These are phyloP conservation scores for Dactylellina leptospora DNA, from an alignment of 2,329 filamentous ascomycete species.

Conservation along the genomic window DNA sequence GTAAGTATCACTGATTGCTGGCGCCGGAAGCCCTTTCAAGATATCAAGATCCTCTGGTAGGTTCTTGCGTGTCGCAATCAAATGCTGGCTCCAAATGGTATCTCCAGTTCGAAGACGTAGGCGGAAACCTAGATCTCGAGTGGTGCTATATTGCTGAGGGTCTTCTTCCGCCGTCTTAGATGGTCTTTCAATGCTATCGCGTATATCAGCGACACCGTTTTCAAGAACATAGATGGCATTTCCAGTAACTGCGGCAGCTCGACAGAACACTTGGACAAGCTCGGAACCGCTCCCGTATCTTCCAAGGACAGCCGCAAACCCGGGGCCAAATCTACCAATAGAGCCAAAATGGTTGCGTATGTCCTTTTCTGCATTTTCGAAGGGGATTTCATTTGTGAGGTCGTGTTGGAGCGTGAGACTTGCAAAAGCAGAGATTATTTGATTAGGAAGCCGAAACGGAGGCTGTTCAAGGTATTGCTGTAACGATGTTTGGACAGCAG, in stretches of 20 bases:
- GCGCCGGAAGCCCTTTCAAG: slow-evolving; percentile 62
- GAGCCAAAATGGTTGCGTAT: slow-evolving; percentile 84
- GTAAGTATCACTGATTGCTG: slow-evolving; percentile 57
- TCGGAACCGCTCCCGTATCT: slow-evolving; percentile 94
- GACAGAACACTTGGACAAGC: slow-evolving; percentile 88
- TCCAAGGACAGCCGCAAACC: slow-evolving; percentile 86
- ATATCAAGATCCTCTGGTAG: slow-evolving; percentile 75
- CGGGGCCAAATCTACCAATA: slow-evolving; percentile 84
- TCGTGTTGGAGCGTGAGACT: slow-evolving; percentile 80
- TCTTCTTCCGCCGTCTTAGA: slow-evolving; percentile 43
- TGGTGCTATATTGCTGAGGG: slow-evolving; percentile 55
- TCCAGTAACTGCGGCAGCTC: slow-evolving; percentile 82
- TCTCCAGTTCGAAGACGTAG: slow-evolving; percentile 69
- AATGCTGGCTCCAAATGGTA: slow-evolving; percentile 66
- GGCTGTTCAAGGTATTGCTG: slow-evolving; percentile 62
- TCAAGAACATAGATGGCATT: slow-evolving; percentile 89
- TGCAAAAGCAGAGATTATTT: slow-evolving; percentile 71
- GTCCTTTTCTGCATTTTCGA: slow-evolving; percentile 69
- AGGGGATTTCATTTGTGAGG: slow-evolving; percentile 59
- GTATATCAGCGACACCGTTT: slow-evolving; percentile 67
- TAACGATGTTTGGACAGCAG: slow-evolving; percentile 67
- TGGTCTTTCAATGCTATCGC: slow-evolving; percentile 50
- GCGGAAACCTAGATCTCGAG: slow-evolving; percentile 54
- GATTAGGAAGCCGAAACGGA: slow-evolving; percentile 73
- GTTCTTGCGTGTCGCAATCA: slow-evolving; percentile 74